Evolutionary conservation across 257 asterid species (phyloP), one percentile per base, ranked within the genome.

Genomic region (Ajuga chamaepitys): DNA sequence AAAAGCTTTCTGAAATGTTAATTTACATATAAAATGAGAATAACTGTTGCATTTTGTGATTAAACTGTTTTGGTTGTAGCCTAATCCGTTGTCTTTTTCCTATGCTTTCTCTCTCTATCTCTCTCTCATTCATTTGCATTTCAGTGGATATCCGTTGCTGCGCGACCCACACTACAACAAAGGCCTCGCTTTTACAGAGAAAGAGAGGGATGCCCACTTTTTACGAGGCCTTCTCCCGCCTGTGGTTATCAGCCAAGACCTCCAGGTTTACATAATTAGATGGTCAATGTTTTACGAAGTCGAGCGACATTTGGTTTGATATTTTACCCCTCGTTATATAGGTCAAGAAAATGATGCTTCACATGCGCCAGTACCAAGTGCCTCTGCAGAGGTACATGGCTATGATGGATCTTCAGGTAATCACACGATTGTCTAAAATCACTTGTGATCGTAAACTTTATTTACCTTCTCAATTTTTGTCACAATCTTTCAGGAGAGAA

Each of bases 351-450:
- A 86, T 94, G 99, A 94, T 94, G 97, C 81, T 76, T 52, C 91
- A 74, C 70, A 81, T 94, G 77, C 98, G 98, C 9, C 89, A 91
- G 62, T 94, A 94, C 76, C 89, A 94, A 78, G 95, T 94, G 34
- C 99, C 99, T 1, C 71, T 94, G 66, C 98, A 94, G 61, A 83
- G 89, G 72, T 94, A 94, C 85, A 94, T 91, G 98, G 99, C 99
- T 71, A 94, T 94, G 99, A 94, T 88, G 99, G 99, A 94, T 81
- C 97, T 94, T 71, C 99, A 93, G 99, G 99, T 93, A 75, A 65
- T 67, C 11, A 13, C 4, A 34, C 65, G 12, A 11, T 63, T 50
- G 51, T 56, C 16, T 16, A 3, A 28, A 30, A 4, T 8, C 5
- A 1, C 2, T 17, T 5, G 5, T 44, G 28, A 61, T 67, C 13